A percentile compares a stretch with the other conserved stretches of the same genome.
These are phyloP conservation scores for Turnera subulata DNA, from an alignment of 345 rosid species.

Conservation along the genomic window DNA sequence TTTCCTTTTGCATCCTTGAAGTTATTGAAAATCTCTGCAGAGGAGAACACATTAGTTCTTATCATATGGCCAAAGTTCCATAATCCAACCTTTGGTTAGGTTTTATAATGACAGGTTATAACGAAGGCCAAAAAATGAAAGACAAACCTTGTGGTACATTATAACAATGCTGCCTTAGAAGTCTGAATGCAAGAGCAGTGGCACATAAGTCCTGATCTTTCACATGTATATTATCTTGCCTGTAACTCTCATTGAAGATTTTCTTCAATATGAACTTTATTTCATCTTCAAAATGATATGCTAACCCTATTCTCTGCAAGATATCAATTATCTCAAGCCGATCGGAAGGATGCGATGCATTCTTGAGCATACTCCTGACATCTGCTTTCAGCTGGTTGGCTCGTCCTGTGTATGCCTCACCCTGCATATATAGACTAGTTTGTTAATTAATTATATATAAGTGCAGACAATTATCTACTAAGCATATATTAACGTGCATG, in stretches of 20 bases:
- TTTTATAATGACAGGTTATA: too few species aligned
- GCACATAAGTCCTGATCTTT: neutral
- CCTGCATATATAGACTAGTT: neutral
- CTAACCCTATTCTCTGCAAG: constrained; percentile 9
- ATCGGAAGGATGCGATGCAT: neutral
- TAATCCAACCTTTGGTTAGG: neutral
- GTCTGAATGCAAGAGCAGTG: constrained; percentile 7
- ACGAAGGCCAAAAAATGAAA: too few species aligned
- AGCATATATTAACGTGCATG: too few species aligned
- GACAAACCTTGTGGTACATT: constrained; percentile 4
- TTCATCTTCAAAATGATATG: constrained; percentile 13
- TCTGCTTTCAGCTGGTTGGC: neutral
- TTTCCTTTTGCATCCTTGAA: constrained; percentile 12
- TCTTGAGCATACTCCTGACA: constrained; percentile 6
- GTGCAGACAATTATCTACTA: neutral
- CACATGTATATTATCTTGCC: neutral
- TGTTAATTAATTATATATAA: neutral
- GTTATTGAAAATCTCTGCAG: constrained; percentile 23
- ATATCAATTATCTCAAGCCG: constrained; percentile 6
- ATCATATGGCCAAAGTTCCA: too few species aligned
- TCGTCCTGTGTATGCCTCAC: neutral
- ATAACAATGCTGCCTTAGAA: constrained; percentile 3
- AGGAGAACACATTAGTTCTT: too few species aligned
- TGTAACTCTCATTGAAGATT: neutral
- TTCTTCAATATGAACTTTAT: neutral